Conservation (phyloP, 257 asterid genomes). For the Cinchona pubescens region DNA sequence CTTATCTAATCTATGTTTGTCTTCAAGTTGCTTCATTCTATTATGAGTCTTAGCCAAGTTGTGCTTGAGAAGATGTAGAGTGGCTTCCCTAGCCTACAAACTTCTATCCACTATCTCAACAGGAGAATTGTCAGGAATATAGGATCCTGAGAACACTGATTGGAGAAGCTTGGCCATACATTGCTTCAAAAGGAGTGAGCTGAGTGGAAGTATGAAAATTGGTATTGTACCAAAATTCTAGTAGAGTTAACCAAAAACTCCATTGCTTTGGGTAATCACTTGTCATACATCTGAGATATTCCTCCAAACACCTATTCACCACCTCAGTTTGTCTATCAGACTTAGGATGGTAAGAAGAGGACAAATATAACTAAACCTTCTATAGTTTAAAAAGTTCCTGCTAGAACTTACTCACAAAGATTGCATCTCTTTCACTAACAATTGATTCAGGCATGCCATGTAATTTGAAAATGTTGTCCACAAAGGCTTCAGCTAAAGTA, state of each 20-base stretch:
- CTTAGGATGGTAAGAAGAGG: neutral
- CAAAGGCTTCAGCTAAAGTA: neutral
- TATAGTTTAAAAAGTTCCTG: neutral
- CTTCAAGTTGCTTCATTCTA: neutral
- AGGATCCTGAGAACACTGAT: accelerated
- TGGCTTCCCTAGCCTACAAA: neutral
- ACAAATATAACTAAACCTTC: neutral
- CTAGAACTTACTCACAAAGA: constrained; percentile 1
- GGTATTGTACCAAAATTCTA: neutral
- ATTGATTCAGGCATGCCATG: constrained; percentile 1
- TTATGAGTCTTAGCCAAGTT: neutral
- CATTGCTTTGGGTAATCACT: neutral
- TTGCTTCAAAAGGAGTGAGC: neutral
- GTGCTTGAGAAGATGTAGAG: neutral
- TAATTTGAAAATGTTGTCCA: neutral
- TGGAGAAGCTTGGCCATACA: neutral
- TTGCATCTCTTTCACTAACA: neutral
- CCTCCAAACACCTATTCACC: neutral
- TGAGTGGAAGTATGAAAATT: neutral
- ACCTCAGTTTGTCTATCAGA: neutral
- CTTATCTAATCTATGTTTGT: neutral
- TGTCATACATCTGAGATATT: neutral
- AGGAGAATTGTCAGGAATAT: neutral
- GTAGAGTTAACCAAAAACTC: neutral
- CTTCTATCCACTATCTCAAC: neutral